Base-by-base conservation (phyloP, 805 yeast species). In the Peterozyma toletana region DNA sequence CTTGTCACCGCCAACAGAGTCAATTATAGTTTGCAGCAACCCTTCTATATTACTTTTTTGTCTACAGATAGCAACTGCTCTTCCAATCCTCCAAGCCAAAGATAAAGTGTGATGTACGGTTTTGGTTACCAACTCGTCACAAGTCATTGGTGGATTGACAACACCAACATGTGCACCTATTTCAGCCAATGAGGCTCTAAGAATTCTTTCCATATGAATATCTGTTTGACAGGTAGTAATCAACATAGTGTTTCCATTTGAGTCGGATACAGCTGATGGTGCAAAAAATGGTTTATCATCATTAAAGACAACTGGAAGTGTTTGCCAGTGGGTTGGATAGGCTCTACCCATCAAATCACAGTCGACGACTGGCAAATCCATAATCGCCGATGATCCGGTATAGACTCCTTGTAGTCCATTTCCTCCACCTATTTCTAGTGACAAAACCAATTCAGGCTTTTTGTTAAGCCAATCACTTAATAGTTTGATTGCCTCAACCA, bases 81-180 rank as follows among this genome's bases (percentile, higher is more conserved):
- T 60, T 3, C 77, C 77, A 40, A 71, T 64, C 53, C 75, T 60
- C 77, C 76, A 72, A 3, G 74, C 66, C 15, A 60, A 50, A 1
- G 75, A 71, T n/a, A 67, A 37, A n/a, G 71, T 50, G 17, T 55
- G 46, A 38, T 52, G 60, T 30, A 53, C 48, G 4, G 58, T 49
- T 42, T 38, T 47, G 11, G 38, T 37, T 33, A 49, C 45, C 15
- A 53, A 37, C 14, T 54, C 51, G 5, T 40, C 34, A 13, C 47
- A 46, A 5, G 51, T 52, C 65, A 65, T 58, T 9, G 67, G 64
- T 11, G 56, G 48, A 18, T 59, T 54, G 9, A 62, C 67, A 39
- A 61, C 55, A 14, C 64, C 71, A 38, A 68, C 71, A 37, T 59
- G 61, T 9, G 66, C 61, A 1, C 77, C 75, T 33, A 69, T 50